phyloP scores from a whole-genome alignment of 768 basidiomycete genomes.

The Gloeopeniophorella convolvens region DNA sequence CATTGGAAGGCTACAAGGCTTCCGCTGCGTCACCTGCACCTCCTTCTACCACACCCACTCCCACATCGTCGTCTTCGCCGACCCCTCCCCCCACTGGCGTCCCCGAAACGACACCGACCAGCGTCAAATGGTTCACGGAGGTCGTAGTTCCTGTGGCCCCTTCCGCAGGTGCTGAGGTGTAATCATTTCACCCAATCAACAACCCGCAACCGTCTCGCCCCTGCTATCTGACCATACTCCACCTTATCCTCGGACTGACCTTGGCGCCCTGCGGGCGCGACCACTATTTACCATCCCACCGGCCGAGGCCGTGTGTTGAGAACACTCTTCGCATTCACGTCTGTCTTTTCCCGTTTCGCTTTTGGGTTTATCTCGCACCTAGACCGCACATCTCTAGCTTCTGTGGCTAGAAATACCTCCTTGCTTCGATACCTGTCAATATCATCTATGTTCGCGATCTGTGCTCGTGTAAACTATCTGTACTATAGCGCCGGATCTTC shows the following conservation, averaged over 20 bases:
- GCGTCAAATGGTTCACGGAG: neutral
- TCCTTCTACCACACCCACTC: neutral
- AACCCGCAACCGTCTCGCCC: neutral
- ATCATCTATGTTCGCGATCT: too few relatives aligned
- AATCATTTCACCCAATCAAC: too few relatives aligned
- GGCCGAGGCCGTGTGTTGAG: neutral
- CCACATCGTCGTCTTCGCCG: neutral
- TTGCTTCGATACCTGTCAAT: neutral
- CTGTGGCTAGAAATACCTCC: too few relatives aligned
- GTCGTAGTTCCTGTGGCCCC: neutral
- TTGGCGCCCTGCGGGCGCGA: neutral
- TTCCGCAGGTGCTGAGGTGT: neutral
- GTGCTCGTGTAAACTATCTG: too few relatives aligned
- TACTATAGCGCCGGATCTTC: too few relatives aligned
- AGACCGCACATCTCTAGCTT: neutral
- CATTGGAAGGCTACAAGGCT: neutral
- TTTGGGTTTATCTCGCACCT: neutral
- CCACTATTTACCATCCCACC: neutral
- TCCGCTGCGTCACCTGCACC: neutral
- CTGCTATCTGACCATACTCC: neutral
- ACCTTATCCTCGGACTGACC: neutral
- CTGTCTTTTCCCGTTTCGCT: neutral
- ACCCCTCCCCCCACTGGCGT: neutral
- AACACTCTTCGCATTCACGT: neutral
- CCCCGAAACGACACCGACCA: neutral